Evolutionary conservation across 2,329 filamentous ascomycete species (phyloP).

Genomic region (Furcasterigmium sp.): DNA sequence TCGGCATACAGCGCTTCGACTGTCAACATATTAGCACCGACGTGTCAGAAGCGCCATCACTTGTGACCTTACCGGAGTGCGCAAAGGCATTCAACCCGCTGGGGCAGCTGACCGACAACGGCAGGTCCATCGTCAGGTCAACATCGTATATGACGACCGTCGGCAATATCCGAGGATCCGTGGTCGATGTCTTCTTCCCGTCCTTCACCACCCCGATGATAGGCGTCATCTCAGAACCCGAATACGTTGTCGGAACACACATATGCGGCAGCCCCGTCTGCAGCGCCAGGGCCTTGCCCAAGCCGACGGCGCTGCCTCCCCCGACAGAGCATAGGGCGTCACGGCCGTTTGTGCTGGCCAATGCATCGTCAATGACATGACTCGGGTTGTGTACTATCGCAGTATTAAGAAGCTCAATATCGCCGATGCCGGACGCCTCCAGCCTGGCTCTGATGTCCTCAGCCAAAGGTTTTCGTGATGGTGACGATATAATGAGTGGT

Average conservation of each 20-base stretch:
- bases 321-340: slow-evolving; percentile 59
- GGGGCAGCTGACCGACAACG: slow-evolving; percentile 7
- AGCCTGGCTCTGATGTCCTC: slow-evolving; percentile 22
- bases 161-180: slow-evolving; percentile 9
- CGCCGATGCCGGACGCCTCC: slow-evolving; percentile 16
- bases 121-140: slow-evolving; percentile 10
- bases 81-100: slow-evolving; percentile 11
- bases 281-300: slow-evolving; percentile 50
- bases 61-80: slow-evolving; percentile 9
- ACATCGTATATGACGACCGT: slow-evolving; percentile 11
- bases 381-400: slow-evolving; percentile 21
- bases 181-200: slow-evolving; percentile 10
- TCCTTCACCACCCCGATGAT: slow-evolving; percentile 11
- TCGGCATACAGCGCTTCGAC: slow-evolving; percentile 10
- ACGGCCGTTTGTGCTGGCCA: slow-evolving; percentile 26
- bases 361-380: slow-evolving; percentile 20
- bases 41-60: neutral
- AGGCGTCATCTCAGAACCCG: slow-evolving; percentile 57
- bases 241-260: slow-evolving; percentile 55
- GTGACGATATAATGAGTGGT: slow-evolving; percentile 31
- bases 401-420: slow-evolving; percentile 27
- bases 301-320: slow-evolving; percentile 55
- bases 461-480: slow-evolving; percentile 29
- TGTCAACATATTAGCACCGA: neutral
- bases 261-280: slow-evolving; percentile 51